Evolutionary conservation across 345 rosid species (phyloP).

Genomic region (Fremontodendron californicum): DNA sequence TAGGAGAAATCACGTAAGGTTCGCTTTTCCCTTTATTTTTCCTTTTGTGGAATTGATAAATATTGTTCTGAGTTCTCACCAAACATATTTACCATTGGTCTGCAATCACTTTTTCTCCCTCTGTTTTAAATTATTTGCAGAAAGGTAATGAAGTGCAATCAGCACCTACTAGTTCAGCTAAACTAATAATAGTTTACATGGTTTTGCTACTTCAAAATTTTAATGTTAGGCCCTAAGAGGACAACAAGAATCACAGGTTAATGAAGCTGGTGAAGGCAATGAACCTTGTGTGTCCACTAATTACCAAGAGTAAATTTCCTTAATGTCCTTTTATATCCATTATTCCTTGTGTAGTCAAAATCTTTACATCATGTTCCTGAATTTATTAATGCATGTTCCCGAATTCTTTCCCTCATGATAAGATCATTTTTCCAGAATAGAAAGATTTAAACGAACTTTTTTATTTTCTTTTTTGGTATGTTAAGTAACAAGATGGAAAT

Average conservation of each 20-base stretch:
- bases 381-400: background rate
- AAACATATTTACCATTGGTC: too few relatives aligned
- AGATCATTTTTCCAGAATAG: background rate
- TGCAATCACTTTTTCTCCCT: background rate
- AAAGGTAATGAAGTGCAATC: background rate
- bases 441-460: background rate
- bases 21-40: background rate
- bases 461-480: conserved; percentile 4
- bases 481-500: conserved; percentile 11
- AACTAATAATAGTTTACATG: background rate
- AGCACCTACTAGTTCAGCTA: background rate
- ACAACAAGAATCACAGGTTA: conserved; percentile 5
- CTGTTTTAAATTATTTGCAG: background rate
- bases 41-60: conserved; percentile 7
- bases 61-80: too few relatives aligned
- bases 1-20: conserved; percentile 6
- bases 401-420: background rate
- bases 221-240: conserved; percentile 13
- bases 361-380: too few relatives aligned
- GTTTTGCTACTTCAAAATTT: background rate
- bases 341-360: background rate
- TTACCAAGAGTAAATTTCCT: conserved; percentile 19
- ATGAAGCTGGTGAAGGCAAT: conserved; percentile 9
- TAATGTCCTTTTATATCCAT: background rate
- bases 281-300: background rate